phyloP scores from a whole-genome alignment of 1,284 basidiomycete species.

The Paramarasmius palmivorus region DNA sequence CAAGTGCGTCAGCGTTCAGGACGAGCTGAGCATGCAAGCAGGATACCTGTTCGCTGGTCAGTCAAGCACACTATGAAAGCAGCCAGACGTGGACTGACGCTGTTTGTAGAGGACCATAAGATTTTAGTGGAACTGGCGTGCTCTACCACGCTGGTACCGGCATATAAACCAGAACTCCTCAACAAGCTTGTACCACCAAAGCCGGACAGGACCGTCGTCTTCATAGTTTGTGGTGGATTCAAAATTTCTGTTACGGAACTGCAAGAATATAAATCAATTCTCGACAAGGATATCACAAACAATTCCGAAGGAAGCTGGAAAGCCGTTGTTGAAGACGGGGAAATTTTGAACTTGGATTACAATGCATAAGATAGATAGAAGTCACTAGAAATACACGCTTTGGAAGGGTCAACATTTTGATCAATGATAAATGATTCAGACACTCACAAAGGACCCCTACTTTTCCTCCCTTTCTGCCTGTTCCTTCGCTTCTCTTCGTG shows the following conservation, averaged over 20 bases:
- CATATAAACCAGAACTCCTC: slow-evolving; percentile 60
- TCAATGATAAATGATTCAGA: neutral
- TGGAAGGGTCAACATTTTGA: neutral
- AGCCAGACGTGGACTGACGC: slow-evolving; percentile 11
- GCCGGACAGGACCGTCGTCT: slow-evolving; percentile 46
- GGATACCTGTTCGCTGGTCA: slow-evolving; percentile 57
- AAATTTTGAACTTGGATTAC: slow-evolving; percentile 27
- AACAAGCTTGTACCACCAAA: slow-evolving; percentile 42
- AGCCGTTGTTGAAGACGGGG: slow-evolving; percentile 37
- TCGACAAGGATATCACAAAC: slow-evolving; percentile 32
- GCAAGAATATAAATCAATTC: slow-evolving; percentile 41
- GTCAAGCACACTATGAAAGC: slow-evolving; percentile 14
- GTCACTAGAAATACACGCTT: neutral
- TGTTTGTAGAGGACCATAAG: slow-evolving; percentile 66
- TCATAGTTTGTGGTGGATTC: slow-evolving; percentile 73
- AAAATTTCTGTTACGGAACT: slow-evolving; percentile 61
- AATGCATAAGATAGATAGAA: slow-evolving; percentile 17
- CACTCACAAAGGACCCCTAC: slow-evolving; percentile 19
- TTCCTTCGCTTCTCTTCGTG: slow-evolving; percentile 41
- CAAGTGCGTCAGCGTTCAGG: slow-evolving; percentile 59
- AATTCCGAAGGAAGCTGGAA: slow-evolving; percentile 28
- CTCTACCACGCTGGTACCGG: slow-evolving; percentile 63
- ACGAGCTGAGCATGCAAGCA: slow-evolving; percentile 67
- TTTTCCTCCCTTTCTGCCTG: slow-evolving; percentile 31
- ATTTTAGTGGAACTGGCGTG: slow-evolving; percentile 73